These are phyloP conservation scores for Theobroma grandiflorum DNA, from an alignment of 441 rosid genomes.

Conservation along the genomic window DNA sequence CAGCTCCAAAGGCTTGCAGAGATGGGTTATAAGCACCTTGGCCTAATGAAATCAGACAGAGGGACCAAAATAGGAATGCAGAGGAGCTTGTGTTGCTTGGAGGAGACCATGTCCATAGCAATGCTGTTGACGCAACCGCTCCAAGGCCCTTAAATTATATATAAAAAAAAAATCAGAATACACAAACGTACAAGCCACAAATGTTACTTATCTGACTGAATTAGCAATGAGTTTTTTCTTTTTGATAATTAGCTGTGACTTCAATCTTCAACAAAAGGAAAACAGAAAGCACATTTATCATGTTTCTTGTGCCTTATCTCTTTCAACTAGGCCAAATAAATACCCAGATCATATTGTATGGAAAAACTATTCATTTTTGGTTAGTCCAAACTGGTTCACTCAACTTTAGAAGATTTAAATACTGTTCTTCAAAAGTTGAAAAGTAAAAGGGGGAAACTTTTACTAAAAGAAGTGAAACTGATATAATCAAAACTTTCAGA, in stretches of 20 bases:
- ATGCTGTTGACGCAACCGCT: constrained; percentile 86
- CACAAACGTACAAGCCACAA: not conserved
- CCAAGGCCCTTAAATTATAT: constrained; percentile 67
- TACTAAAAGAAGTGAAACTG: not conserved
- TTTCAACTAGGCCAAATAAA: not conserved
- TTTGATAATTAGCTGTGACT: not conserved
- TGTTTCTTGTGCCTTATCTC: not conserved
- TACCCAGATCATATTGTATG: not conserved
- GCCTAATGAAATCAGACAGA: constrained; percentile 79
- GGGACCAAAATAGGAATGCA: constrained; percentile 73
- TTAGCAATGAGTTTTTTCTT: not conserved
- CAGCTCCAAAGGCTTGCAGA: constrained; percentile 92
- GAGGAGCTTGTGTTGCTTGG: constrained; percentile 50
- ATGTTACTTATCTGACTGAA: not conserved
- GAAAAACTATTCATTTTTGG: not conserved
- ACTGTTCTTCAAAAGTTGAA: not conserved
- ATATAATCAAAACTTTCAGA: no score
- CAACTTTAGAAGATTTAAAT: not conserved
- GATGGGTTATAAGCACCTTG: constrained; percentile 91
- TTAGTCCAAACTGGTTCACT: not conserved
- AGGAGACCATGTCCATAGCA: constrained; percentile 63
- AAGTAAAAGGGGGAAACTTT: not conserved
- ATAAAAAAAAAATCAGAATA: not conserved
- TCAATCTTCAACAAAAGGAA: not conserved
- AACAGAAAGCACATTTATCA: not conserved